phyloP scores from a whole-genome alignment of 805 yeast genomes.

The Pichia thaimueangensis region DNA sequence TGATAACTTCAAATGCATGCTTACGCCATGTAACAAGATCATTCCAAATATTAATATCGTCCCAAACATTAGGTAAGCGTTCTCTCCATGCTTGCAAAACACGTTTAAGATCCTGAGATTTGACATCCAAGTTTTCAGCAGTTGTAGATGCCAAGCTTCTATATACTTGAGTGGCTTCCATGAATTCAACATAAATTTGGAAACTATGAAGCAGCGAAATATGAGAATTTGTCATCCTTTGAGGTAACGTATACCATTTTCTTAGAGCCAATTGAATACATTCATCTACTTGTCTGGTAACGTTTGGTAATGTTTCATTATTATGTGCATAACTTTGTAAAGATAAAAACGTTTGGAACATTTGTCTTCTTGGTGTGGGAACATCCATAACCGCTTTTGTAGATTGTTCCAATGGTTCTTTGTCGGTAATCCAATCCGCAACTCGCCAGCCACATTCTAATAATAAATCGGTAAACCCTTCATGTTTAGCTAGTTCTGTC shows the following conservation, averaged over 20 bases:
- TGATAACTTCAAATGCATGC: conserved; percentile 94
- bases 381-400: conserved; percentile 97
- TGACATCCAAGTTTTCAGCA: conserved; percentile 84
- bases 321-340: conserved; percentile 92
- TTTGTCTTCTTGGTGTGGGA: conserved; percentile 95
- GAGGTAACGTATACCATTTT: conserved; percentile 90
- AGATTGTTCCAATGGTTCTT: conserved; percentile 89
- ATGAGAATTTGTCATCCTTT: conserved; percentile 71
- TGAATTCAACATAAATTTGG: conserved; percentile 94
- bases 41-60: conserved; percentile 96
- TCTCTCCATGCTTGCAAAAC: conserved; percentile 98
- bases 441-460: conserved; percentile 99
- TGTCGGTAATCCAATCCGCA: conserved; percentile 95
- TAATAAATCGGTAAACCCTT: conserved; percentile 90
- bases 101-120: conserved; percentile 89
- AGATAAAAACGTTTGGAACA: conserved; percentile 88
- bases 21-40: conserved; percentile 98
- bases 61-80: conserved; percentile 94
- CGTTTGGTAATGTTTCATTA: conserved; percentile 76
- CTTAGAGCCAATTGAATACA: conserved; percentile 89
- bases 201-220: conserved; percentile 85
- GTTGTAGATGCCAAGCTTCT: conserved; percentile 82
- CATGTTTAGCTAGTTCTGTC: conserved; percentile 95
- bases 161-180: conserved; percentile 95
- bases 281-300: conserved; percentile 85